phyloP scores from a whole-genome alignment of 73 alveolate genomes.

The Tetrahymena thermophila region DNA sequence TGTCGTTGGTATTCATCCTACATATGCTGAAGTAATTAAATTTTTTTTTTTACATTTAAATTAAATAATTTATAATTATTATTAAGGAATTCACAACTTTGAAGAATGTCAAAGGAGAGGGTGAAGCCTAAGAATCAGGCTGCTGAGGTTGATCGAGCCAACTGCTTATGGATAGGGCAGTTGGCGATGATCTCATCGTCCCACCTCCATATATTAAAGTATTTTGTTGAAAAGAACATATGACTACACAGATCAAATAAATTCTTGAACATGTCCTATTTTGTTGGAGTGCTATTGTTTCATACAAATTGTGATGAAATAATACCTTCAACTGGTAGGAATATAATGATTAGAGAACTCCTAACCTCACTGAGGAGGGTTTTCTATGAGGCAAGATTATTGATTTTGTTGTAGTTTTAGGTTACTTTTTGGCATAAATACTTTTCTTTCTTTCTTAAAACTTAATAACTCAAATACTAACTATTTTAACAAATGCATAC shows the following conservation, averaged over 20 bases:
- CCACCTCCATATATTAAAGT: slow-evolving; percentile 34
- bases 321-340: not conserved
- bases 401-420: not conserved
- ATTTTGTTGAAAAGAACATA: slow-evolving; percentile 3
- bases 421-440: not conserved
- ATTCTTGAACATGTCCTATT: not conserved
- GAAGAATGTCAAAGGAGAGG: slow-evolving; percentile 37
- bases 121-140: slow-evolving; percentile 35
- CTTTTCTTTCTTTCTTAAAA: not conserved
- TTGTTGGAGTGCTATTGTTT: not conserved
- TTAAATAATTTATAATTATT: not conserved
- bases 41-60: too few species aligned
- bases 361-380: not conserved
- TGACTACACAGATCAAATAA: not conserved
- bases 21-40: slow-evolving; percentile 91
- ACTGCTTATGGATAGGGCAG: slow-evolving; percentile 24
- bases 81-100: slow-evolving; percentile 23
- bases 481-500: not conserved
- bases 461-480: not conserved
- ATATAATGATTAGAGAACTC: not conserved
- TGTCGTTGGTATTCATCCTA: slow-evolving; percentile 98
- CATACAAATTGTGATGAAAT: not conserved
- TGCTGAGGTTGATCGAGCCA: slow-evolving; percentile 50
- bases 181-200: slow-evolving; percentile 33
- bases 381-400: not conserved